Percentiles rank a stretch among this genome's conserved stretches.
phyloP scores from a whole-genome alignment of 768 basidiomycete genomes.

The Epithele typhae region DNA sequence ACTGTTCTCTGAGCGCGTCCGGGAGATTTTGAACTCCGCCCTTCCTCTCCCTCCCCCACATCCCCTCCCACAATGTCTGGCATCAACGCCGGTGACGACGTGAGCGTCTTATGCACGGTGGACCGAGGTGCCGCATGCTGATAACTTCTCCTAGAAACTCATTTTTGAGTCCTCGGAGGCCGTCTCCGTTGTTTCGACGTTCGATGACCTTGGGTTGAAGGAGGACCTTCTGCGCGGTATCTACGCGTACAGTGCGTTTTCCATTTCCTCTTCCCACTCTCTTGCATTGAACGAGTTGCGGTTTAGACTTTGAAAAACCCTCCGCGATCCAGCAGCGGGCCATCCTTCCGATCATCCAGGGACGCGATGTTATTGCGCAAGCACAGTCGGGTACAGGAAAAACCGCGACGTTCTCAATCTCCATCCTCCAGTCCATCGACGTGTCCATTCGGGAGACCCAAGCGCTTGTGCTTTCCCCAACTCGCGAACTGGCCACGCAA shows the following conservation, averaged over 20 bases:
- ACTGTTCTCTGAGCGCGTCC: constrained; percentile 4
- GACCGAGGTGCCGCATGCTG: too few relatives aligned
- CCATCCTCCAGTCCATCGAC: constrained; percentile 97
- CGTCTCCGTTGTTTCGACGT: constrained; percentile 83
- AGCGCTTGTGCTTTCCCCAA: constrained; percentile 93
- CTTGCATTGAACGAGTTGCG: background rate
- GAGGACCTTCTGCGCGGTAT: constrained; percentile 94
- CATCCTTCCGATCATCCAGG: constrained; percentile 92
- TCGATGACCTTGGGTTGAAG: constrained; percentile 89
- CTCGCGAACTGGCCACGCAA: constrained; percentile 98
- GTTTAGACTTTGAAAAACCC: constrained; percentile 90
- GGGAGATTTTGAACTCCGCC: constrained; percentile 57
- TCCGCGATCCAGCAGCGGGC: constrained; percentile 99
- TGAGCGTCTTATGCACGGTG: too few relatives aligned
- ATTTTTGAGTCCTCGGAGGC: constrained; percentile 95
- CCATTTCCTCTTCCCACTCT: background rate
- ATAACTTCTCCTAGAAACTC: constrained; percentile 83
- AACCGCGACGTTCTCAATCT: constrained; percentile 98
- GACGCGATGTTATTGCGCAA: constrained; percentile 97
- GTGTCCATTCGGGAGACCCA: constrained; percentile 92
- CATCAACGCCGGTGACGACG: constrained; percentile 85
- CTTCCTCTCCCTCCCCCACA: constrained; percentile 33
- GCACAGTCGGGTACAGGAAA: constrained; percentile 99
- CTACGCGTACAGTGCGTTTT: constrained; percentile 85
- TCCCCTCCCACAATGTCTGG: constrained; percentile 63